These are phyloP conservation scores for Colletotrichum navitas DNA, from an alignment of 2,329 filamentous ascomycete genomes.

Conservation along the genomic window DNA sequence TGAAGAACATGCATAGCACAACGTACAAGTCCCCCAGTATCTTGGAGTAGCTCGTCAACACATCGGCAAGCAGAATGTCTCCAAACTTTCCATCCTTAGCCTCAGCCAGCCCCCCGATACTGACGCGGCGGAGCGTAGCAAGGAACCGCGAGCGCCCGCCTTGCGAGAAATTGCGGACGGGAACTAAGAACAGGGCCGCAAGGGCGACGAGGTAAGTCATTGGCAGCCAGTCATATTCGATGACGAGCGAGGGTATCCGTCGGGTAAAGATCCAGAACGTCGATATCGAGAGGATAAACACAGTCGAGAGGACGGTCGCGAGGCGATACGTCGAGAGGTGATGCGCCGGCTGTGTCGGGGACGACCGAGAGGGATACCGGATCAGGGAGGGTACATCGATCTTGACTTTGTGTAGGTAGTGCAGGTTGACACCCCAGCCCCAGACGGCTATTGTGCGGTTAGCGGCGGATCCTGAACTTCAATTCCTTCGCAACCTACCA, in stretches of 20 bases:
- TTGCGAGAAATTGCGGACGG: conserved; percentile 76
- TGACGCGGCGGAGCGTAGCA: conserved; percentile 80
- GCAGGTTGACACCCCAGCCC: conserved; percentile 94
- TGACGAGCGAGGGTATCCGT: conserved; percentile 76
- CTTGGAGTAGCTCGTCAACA: conserved; percentile 93
- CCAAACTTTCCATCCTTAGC: conserved; percentile 92
- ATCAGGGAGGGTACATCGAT: conserved; percentile 92
- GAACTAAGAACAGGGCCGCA: conserved; percentile 77
- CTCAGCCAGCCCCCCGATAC: conserved; percentile 87
- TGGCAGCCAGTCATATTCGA: conserved; percentile 86
- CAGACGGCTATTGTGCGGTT: conserved; percentile 76
- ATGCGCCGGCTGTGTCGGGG: conserved; percentile 77
- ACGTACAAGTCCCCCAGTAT: conserved; percentile 92
- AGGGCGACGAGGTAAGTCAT: conserved; percentile 84
- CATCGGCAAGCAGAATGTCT: conserved; percentile 93
- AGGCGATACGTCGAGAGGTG: conserved; percentile 89
- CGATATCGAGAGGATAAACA: conserved; percentile 78
- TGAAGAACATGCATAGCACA: conserved; percentile 90
- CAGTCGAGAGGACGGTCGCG: conserved; percentile 79
- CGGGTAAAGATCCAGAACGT: conserved; percentile 88
- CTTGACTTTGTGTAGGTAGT: conserved; percentile 82
- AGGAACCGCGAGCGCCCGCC: conserved; percentile 82
- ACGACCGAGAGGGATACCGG: conserved; percentile 83
- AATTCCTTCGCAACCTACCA: conserved; percentile 65
- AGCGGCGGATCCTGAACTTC: conserved; percentile 6